Evolutionary conservation across 2,329 filamentous ascomycete species (phyloP).

Genomic region (Aspergillus tanneri): DNA sequence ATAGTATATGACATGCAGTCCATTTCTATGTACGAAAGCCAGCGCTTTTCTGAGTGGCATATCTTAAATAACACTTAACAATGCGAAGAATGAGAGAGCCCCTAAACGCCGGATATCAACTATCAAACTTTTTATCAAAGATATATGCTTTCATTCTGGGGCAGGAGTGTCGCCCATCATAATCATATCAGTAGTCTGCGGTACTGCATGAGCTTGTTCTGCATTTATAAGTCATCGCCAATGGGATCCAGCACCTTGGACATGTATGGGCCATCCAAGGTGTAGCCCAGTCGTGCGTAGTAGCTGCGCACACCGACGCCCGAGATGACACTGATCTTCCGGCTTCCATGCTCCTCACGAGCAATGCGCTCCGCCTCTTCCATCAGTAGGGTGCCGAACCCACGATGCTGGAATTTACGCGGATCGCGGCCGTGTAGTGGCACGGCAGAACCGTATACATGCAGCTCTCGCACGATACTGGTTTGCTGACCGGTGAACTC

Average conservation of each 20-base stretch:
- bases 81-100: not conserved
- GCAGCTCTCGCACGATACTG: constrained; percentile 87
- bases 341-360: constrained; percentile 86
- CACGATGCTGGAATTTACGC: constrained; percentile 97
- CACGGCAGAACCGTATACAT: constrained; percentile 97
- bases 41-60: not conserved
- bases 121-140: constrained; percentile 4
- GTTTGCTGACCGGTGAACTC: constrained; percentile 85
- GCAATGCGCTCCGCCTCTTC: constrained; percentile 96
- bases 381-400: constrained; percentile 94
- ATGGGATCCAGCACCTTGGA: constrained; percentile 50
- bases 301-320: constrained; percentile 95
- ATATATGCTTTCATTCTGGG: constrained; percentile 1
- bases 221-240: constrained; percentile 33
- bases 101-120: constrained; percentile 2
- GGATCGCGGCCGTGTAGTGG: constrained; percentile 93
- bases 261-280: constrained; percentile 85
- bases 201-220: not conserved
- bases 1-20: not conserved
- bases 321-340: constrained; percentile 96
- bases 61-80: not conserved
- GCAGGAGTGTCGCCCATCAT: constrained; percentile 1
- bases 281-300: constrained; percentile 89
- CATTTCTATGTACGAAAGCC: not conserved
- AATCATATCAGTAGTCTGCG: constrained; percentile 12